Percentiles rank a stretch among this genome's conserved stretches.
Conservation (phyloP, 371 early-diverging fungal genomes). For the Fennellomyces sp. region DNA sequence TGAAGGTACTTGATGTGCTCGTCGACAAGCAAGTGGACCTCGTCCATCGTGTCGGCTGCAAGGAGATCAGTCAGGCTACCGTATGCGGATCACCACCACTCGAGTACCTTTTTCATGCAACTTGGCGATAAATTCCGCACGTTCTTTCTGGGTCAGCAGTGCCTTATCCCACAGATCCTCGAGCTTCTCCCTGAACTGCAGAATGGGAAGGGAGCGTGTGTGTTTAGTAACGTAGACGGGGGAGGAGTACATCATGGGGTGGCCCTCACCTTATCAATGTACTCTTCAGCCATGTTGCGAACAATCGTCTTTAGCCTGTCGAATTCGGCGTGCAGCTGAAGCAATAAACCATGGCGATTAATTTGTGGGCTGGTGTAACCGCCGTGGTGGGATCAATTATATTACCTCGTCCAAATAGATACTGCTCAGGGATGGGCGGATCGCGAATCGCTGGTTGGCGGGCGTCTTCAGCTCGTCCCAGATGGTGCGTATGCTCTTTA, state of each 20-base stretch:
- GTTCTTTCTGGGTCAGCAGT: conserved; percentile 46
- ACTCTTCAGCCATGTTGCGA: conserved; percentile 33
- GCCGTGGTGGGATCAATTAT: not conserved
- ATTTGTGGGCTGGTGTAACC: not conserved
- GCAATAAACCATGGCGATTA: not conserved
- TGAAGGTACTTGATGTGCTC: conserved; percentile 45
- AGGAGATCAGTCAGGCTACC: too few relatives aligned
- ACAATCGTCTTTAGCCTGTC: conserved; percentile 33
- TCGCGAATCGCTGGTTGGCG: conserved; percentile 5
- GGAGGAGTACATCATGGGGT: not conserved
- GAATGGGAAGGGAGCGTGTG: not conserved
- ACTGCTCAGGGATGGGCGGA: conserved; percentile 10
- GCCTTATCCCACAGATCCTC: conserved; percentile 48
- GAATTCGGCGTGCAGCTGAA: conserved; percentile 21
- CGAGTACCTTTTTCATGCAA: conserved; percentile 45
- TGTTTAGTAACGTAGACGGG: not conserved
- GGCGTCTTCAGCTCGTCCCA: conserved; percentile 25
- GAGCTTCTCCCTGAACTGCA: conserved; percentile 35
- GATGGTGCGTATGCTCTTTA: conserved; percentile 18
- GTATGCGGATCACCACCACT: too few relatives aligned
- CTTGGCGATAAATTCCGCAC: conserved; percentile 43
- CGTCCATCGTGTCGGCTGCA: conserved; percentile 41
- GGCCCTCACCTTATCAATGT: conserved; percentile 42
- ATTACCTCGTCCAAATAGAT: conserved; percentile 19
- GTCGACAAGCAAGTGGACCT: conserved; percentile 28